Conservation (phyloP, 2,329 filamentous ascomycete species). For the Shiraia bambusicola region DNA sequence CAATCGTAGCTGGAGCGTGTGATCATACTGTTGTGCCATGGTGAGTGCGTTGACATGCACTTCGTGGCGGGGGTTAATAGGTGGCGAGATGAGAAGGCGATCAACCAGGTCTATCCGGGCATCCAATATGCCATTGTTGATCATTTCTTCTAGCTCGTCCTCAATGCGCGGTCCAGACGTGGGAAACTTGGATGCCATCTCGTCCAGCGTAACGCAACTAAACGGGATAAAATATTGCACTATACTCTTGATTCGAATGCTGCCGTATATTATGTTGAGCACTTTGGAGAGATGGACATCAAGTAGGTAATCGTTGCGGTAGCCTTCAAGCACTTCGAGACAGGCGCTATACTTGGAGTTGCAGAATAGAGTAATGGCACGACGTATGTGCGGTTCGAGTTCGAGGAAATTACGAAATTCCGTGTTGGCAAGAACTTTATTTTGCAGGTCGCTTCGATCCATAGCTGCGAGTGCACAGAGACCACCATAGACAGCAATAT, state of each 20-base stretch:
- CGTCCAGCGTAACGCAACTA: conserved; percentile 78
- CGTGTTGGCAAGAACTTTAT: conserved; percentile 78
- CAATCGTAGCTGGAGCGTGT: conserved; percentile 73
- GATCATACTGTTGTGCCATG: conserved; percentile 70
- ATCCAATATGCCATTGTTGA: conserved; percentile 68
- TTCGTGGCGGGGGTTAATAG: conserved; percentile 64
- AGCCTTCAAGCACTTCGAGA: conserved; percentile 76
- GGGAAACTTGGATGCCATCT: conserved; percentile 75
- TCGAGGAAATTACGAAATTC: conserved; percentile 86
- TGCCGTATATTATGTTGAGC: conserved; percentile 67
- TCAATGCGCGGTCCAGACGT: conserved; percentile 59
- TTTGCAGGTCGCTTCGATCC: conserved; percentile 74
- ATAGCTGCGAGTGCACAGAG: conserved; percentile 89
- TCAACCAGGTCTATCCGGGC: conserved; percentile 85
- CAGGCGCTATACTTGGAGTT: conserved; percentile 87
- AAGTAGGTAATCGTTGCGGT: conserved; percentile 82
- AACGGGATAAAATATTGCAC: conserved; percentile 91
- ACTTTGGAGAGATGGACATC: conserved; percentile 83
- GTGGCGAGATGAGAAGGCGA: conserved; percentile 71
- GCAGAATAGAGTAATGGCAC: conserved; percentile 85
- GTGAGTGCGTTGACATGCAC: conserved; percentile 71
- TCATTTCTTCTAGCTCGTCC: conserved; percentile 75
- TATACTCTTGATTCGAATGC: conserved; percentile 87
- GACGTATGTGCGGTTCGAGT: conserved; percentile 89
- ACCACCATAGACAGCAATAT: conserved; percentile 88